Conservation (phyloP, 179 eudicot species). For the Corrigiola litoralis region DNA sequence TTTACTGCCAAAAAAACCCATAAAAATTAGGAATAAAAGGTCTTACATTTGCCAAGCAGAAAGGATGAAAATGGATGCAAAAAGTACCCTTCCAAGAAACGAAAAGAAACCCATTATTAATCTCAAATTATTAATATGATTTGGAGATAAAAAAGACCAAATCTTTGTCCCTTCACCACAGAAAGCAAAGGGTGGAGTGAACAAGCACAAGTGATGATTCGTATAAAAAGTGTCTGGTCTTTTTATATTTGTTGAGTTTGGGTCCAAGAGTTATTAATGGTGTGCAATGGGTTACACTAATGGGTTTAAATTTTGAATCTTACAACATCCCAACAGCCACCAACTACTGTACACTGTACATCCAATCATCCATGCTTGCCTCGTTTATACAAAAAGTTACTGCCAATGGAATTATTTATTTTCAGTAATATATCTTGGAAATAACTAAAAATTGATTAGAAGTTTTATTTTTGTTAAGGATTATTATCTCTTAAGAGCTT, state of each 20-base stretch:
- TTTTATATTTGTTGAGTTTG: neutral
- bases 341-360: neutral
- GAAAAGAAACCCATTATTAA: constrained; percentile 59
- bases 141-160: constrained; percentile 4
- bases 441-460: too few relatives aligned
- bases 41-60: constrained; percentile 71
- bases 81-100: constrained; percentile 61
- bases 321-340: neutral
- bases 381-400: too few relatives aligned
- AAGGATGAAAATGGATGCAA: constrained; percentile 72
- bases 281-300: neutral
- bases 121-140: too few relatives aligned
- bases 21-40: neutral
- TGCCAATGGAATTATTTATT: too few relatives aligned
- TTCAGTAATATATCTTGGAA: too few relatives aligned
- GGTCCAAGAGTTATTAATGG: neutral
- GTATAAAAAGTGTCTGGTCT: neutral
- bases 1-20: neutral
- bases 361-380: neutral
- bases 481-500: too few relatives aligned
- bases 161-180: constrained; percentile 4
- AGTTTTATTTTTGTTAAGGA: too few relatives aligned
- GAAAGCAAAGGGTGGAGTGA: neutral
- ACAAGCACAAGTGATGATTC: neutral
- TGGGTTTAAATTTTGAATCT: constrained; percentile 17